Base-by-base conservation (phyloP, 164 flowering plant species). In the Umbilicus rupestris region DNA sequence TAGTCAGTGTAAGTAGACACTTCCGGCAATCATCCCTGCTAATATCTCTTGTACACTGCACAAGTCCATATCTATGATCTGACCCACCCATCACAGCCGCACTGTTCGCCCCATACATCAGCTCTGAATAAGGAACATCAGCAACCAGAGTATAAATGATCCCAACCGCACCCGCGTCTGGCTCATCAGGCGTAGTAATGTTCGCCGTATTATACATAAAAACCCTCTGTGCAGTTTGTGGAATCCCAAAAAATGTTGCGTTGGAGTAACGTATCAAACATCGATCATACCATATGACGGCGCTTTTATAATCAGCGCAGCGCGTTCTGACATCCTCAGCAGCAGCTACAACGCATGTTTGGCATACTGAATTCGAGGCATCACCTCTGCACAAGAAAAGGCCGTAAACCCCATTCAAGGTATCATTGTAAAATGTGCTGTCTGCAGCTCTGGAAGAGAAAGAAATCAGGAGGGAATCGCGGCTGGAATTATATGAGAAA, bases 351-450 rank as follows among this genome's bases (percentile, higher is more conserved):
- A 78, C 63, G 26, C 78, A 78, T 3, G 2, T 26, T 20, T 26
- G 68, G 39, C 78, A 78, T 5, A 14, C 62, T 19, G 26, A 17
- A 3, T 4, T 20, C 2, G 72, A 6, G 5, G 71, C 30, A 64
- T 78, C 76, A 1, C 76, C 78, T 19, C 78, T 19, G 60, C 81
- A 78, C 9, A 65, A 63, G 39, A n/a, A 70, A 33, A 73, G 68
- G 29, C 67, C 58, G 50, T 65, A 68, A 39, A 66, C 52, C 26
- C 35, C 47, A 46, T 70, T 52, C 11, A 42, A 52, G 22, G 72
- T 20, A 11, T 45, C 46, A 14, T 66, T 67, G 44, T 74, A 69
- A 39, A 66, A 69, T 57, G 44, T 68, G 50, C 55, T 46, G 55
- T 19, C 20, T 10, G 65, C 22, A 19, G 76, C 63, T 29, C 63